Conservation (phyloP, 78 protist species). For the Isochrysis galbana region DNA sequence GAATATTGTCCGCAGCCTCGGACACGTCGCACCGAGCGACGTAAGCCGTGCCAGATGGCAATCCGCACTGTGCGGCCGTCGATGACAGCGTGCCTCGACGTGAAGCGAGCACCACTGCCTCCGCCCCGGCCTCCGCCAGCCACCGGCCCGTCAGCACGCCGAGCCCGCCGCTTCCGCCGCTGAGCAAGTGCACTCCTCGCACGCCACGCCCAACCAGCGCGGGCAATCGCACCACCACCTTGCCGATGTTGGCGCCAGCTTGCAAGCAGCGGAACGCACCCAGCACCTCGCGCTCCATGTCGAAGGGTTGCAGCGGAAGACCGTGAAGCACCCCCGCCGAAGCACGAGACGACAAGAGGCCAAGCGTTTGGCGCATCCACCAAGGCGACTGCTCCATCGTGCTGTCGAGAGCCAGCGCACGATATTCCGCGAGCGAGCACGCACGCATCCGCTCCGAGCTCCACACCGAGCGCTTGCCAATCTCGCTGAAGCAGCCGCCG, state of each 20-base stretch:
- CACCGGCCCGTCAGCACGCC: slow-evolving; percentile 1
- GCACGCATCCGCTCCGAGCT: no score
- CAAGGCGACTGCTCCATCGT: no score
- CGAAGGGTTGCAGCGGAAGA: no score
- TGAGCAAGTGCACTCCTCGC: background rate
- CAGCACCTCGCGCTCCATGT: no score
- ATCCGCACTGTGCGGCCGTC: background rate
- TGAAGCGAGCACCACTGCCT: background rate
- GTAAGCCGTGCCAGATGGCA: no score
- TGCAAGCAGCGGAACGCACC: no score
- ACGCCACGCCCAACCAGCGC: background rate
- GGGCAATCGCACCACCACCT: background rate
- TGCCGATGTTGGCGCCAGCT: background rate
- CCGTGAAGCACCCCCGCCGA: background rate
- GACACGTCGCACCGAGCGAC: no score
- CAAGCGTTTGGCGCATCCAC: background rate
- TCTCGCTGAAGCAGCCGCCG: no score
- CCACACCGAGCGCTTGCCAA: no score
- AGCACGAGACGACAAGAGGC: background rate
- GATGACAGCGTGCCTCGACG: background rate
- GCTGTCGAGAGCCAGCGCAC: no score
- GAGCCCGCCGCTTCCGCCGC: slow-evolving; percentile 38
- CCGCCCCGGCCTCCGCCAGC: background rate
- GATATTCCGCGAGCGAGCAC: no score
- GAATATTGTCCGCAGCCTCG: background rate